A percentile compares a stretch with the other conserved stretches of the same genome.
Evolutionary conservation across 495 filamentous ascomycete species (phyloP).

Genomic region (Parmelia sp.): DNA sequence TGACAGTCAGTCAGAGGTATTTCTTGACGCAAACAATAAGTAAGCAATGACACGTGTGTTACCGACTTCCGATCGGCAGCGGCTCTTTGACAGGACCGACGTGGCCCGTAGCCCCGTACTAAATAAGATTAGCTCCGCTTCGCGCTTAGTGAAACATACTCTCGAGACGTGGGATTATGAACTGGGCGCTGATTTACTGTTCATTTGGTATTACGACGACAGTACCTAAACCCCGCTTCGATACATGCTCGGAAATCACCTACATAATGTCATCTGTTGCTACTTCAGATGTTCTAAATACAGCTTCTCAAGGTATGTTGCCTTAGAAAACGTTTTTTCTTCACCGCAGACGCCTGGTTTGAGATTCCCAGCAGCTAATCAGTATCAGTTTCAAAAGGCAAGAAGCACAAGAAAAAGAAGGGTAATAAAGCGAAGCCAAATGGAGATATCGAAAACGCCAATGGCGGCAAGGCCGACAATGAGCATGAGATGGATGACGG

Average conservation of each 20-base stretch:
- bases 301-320: constrained; percentile 28
- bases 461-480: constrained; percentile 31
- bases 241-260: background rate
- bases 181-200: constrained; percentile 1
- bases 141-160: background rate
- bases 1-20: background rate
- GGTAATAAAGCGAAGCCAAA: constrained; percentile 33
- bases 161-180: background rate
- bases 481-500: constrained; percentile 22
- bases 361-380: background rate
- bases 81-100: background rate
- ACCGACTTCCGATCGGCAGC: background rate
- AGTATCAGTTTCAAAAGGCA: constrained; percentile 37
- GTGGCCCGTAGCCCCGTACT: background rate
- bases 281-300: constrained; percentile 25
- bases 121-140: background rate
- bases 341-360: background rate
- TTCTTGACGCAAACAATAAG: background rate
- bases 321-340: background rate
- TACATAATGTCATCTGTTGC: constrained; percentile 27
- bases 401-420: constrained; percentile 69
- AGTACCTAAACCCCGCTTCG: background rate
- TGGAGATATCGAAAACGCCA: constrained; percentile 27
- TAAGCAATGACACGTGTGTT: constrained; percentile 1
- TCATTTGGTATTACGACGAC: constrained; percentile 9